These are phyloP conservation scores for Lodderomyces oxycetoniae DNA, from an alignment of 1,139 yeast species.

Conservation along the genomic window DNA sequence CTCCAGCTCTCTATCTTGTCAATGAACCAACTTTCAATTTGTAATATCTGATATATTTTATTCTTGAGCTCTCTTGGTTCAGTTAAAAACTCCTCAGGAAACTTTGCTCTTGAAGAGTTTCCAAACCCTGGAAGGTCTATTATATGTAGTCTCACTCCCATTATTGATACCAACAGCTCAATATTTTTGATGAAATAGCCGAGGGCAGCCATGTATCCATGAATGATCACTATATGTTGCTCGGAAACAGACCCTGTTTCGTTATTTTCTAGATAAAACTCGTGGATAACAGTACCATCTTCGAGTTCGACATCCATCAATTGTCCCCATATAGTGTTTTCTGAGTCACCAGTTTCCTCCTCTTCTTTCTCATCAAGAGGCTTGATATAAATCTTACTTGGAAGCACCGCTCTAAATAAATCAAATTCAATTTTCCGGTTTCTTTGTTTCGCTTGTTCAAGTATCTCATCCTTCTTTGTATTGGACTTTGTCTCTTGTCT, in stretches of 20 bases:
- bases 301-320: conserved; percentile 32
- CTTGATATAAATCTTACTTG: conserved; percentile 26
- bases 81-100: conserved; percentile 28
- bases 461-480: conserved; percentile 11
- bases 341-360: conserved; percentile 7
- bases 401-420: conserved; percentile 30
- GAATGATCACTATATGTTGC: conserved; percentile 32
- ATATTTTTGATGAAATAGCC: conserved; percentile 42
- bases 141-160: conserved; percentile 31
- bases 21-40: conserved; percentile 42
- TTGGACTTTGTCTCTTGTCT: conserved; percentile 3
- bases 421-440: conserved; percentile 33
- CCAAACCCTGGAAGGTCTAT: conserved; percentile 46
- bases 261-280: conserved; percentile 30
- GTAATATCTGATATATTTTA: conserved; percentile 30
- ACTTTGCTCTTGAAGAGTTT: conserved; percentile 38
- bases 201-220: conserved; percentile 47
- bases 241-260: conserved; percentile 11
- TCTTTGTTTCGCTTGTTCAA: conserved; percentile 23
- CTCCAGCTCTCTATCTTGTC: conserved; percentile 41
- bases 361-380: conserved; percentile 14
- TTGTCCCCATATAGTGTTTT: conserved; percentile 16
- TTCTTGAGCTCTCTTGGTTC: conserved; percentile 21
- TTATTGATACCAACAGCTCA: conserved; percentile 30
- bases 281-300: conserved; percentile 32